phyloP scores from a whole-genome alignment of 2,329 filamentous ascomycete genomes.

The Coniochaeta sp. region DNA sequence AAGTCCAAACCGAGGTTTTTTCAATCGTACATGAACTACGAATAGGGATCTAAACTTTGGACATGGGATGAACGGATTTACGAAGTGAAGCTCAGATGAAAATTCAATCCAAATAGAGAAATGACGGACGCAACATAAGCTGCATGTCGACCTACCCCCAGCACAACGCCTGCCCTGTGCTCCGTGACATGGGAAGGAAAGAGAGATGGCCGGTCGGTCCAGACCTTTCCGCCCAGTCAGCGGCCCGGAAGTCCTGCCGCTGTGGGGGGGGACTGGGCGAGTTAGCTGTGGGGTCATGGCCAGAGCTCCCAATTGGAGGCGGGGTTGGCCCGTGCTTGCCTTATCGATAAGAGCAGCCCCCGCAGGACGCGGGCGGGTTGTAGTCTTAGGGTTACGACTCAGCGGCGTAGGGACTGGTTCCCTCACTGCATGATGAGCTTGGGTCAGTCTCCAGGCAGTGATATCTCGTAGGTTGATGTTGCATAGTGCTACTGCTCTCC shows the following conservation, averaged over 20 bases:
- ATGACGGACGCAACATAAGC: background rate
- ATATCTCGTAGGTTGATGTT: background rate
- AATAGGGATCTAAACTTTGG: too few species aligned
- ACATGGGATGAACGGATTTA: too few species aligned
- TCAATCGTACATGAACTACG: too few species aligned
- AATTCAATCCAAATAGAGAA: background rate
- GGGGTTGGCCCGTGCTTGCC: background rate
- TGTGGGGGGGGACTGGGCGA: background rate
- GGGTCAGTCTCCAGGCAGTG: background rate
- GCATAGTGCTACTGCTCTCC: background rate
- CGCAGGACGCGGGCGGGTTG: too few species aligned
- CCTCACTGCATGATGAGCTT: too few species aligned
- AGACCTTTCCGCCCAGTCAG: background rate
- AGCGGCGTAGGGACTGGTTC: too few species aligned
- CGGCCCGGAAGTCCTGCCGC: background rate
- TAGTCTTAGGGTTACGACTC: too few species aligned
- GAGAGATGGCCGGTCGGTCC: background rate
- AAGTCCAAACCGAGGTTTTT: too few species aligned
- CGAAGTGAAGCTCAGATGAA: background rate
- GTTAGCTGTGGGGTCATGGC: background rate
- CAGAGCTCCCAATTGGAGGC: background rate
- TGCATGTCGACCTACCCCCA: background rate
- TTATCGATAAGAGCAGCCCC: conserved; percentile 1
- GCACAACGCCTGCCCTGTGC: too few species aligned
- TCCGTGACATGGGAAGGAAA: background rate